Evolutionary conservation across 2,329 filamentous ascomycete genomes (phyloP), one percentile per base, ranked within the genome.

Genomic region (Neurospora sp.): DNA sequence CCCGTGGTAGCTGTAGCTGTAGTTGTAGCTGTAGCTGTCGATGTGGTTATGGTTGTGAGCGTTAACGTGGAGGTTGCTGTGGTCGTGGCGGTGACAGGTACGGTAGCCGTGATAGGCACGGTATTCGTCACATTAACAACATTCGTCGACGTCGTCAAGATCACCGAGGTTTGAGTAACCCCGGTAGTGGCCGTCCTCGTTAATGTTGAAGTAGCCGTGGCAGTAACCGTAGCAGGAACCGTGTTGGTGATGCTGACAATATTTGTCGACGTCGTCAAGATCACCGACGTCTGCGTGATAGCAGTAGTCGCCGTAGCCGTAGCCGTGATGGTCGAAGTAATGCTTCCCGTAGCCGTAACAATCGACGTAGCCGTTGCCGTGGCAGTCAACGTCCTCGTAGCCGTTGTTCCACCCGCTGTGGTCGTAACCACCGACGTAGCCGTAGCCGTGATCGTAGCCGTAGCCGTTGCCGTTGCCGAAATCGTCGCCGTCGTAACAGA

Each of bases 11-110:
- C 66, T 15, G 70, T 71, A 4, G 33, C 7, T 17, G 40, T 69
- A 38, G 68, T 52, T 15, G 70, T 71, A 4, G 33, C 4, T 17
- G 23, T 68, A 43, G 68, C 66, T 15, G 71, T 71, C 1, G 38
- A 38, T 2, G 68, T 67, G 1, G 33, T 43, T 10, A 66, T 17
- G 3, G 40, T 69, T 15, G 68, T 69, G 13, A 66, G 62, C 10
- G 68, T 70, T 2, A 66, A 28, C 15, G 36, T 67, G 6, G 68
- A 38, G n/a, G 68, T 70, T 36, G n/a, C 4, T 9, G 68, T 33
- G 1, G 66, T 8, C 3, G 42, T 46, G 0, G 40, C 52, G 4
- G 28, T 46, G 6, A 42, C 33, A 2, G 40, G 40, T 10, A 38
- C 66, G 17, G 39, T 46, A 52, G 40, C 40, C 17, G 40, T 43